Evolutionary conservation across 257 asterid species (phyloP), one percentile per base, ranked within the genome.

Genomic region (Salvia miltiorrhiza): DNA sequence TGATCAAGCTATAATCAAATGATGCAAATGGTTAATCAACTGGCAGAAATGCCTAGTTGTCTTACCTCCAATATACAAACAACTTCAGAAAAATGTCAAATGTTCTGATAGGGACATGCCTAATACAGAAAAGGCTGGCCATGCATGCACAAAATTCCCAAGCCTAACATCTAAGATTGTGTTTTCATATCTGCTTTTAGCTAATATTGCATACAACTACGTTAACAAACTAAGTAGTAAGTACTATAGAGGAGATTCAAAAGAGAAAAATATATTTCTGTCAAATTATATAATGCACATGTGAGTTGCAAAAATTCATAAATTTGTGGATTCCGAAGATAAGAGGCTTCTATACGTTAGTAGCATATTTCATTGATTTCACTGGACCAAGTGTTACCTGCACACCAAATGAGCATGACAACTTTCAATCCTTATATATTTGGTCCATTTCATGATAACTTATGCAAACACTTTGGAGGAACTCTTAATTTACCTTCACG

Each of bases 1-100:
- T 65, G 24, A 49, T 30, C 57, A 53, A 43, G 67, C 64, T 48
- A 44, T 72, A 69, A 65, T 65, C 56, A 72, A 49, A 33, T 66
- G 33, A 44, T 60, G 14, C 55, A 60, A 65, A 50, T 47, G 43
- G 10, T 65, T 53, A 26, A 21, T 14, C 12, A 7, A n/a, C 9
- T 23, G 5, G 58, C 64, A 49, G n/a, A 5, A 32, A 68, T 44
- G 2, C 67, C 67, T 48, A n/a, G 23, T 19, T 49, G 19, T 40
- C 11, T 3, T 19, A 7, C 33, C 32, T 16, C 40, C 16, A 24
- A 47, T 64, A 24, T 3, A 7, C n/a, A 11, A 32, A n/a, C 32
- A 2, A 4, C 35, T 12, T 58, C 10, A 37, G 2, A 13, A 47
- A 12, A 17, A 40, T 19, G 3, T 65, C 32, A 12, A 9, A 40